phyloP scores from a whole-genome alignment of 2,329 filamentous ascomycete genomes.

The Phyllachora maydis region DNA sequence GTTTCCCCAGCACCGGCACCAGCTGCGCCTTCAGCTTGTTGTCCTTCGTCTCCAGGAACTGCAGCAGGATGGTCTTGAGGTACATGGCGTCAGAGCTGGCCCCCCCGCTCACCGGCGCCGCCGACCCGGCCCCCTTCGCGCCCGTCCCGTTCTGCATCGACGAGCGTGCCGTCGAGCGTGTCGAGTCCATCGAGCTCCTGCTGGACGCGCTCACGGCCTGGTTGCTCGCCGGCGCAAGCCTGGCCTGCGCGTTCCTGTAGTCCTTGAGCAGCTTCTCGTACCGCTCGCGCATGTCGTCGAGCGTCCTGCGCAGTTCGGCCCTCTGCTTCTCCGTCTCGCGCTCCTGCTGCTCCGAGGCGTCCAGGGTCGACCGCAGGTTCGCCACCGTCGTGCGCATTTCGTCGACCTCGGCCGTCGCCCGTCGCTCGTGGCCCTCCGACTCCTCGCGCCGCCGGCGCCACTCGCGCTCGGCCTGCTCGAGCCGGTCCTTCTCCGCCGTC shows the following conservation, averaged over 20 bases:
- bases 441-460: conserved; percentile 57
- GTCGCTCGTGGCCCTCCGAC: conserved; percentile 49
- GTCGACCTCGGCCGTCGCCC: conserved; percentile 48
- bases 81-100: conserved; percentile 38
- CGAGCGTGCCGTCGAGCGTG: too few species aligned
- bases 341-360: conserved; percentile 71
- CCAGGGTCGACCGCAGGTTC: conserved; percentile 59
- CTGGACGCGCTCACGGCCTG: conserved; percentile 13
- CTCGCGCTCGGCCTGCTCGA: conserved; percentile 53
- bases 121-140: conserved; percentile 7
- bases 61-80: conserved; percentile 61
- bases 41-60: conserved; percentile 67
- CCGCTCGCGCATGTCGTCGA: conserved; percentile 58
- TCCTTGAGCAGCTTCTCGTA: conserved; percentile 65
- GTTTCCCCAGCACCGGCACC: conserved; percentile 56
- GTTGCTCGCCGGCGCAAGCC: conserved; percentile 13
- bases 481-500: conserved; percentile 55
- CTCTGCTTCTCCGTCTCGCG: conserved; percentile 71
- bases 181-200: conserved; percentile 23
- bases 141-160: too few species aligned
- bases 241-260: conserved; percentile 28
- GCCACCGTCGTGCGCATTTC: conserved; percentile 62
- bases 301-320: conserved; percentile 47
- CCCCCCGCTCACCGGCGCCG: conserved; percentile 5
- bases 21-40: conserved; percentile 55